Conservation (phyloP, 2,329 filamentous ascomycete genomes). For the Colletotrichum graminicola region DNA sequence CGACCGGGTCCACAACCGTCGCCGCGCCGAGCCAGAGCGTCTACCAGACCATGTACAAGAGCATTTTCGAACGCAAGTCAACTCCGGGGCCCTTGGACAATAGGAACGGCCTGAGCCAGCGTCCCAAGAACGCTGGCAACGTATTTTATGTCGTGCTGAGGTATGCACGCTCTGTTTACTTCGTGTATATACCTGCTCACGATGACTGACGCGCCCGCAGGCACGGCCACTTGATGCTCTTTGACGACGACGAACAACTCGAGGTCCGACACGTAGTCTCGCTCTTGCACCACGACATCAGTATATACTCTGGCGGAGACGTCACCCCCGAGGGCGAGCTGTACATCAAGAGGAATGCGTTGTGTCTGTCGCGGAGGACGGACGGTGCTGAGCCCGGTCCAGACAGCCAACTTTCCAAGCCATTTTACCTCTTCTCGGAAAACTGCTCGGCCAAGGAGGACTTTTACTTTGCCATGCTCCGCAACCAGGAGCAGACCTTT, state of each 20-base stretch:
- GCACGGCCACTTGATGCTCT: slow-evolving; percentile 96
- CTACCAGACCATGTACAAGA: slow-evolving; percentile 98
- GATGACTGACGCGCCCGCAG: slow-evolving; percentile 58
- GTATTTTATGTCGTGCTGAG: slow-evolving; percentile 93
- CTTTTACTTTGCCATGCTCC: slow-evolving; percentile 93
- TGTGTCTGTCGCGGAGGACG: slow-evolving; percentile 79
- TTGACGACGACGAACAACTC: slow-evolving; percentile 93
- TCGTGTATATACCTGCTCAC: neutral
- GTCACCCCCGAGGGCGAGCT: slow-evolving; percentile 89
- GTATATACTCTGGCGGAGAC: slow-evolving; percentile 84
- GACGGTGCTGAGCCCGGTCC: slow-evolving; percentile 66
- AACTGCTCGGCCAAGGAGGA: slow-evolving; percentile 98
- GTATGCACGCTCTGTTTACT: slow-evolving; percentile 58
- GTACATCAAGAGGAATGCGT: slow-evolving; percentile 94
- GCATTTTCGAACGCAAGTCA: slow-evolving; percentile 87
- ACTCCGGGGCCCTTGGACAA: slow-evolving; percentile 60
- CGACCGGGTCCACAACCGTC: slow-evolving; percentile 80
- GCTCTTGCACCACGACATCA: slow-evolving; percentile 86
- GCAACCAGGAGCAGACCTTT: slow-evolving; percentile 81
- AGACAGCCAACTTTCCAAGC: slow-evolving; percentile 74
- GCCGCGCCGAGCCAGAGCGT: slow-evolving; percentile 89
- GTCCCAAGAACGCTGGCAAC: slow-evolving; percentile 79
- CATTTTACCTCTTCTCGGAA: slow-evolving; percentile 94
- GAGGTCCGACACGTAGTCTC: slow-evolving; percentile 98
- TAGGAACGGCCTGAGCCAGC: slow-evolving; percentile 61